Evolutionary conservation across 768 basidiomycete genomes (phyloP).

Genomic region (Panaeolus cyanescens): DNA sequence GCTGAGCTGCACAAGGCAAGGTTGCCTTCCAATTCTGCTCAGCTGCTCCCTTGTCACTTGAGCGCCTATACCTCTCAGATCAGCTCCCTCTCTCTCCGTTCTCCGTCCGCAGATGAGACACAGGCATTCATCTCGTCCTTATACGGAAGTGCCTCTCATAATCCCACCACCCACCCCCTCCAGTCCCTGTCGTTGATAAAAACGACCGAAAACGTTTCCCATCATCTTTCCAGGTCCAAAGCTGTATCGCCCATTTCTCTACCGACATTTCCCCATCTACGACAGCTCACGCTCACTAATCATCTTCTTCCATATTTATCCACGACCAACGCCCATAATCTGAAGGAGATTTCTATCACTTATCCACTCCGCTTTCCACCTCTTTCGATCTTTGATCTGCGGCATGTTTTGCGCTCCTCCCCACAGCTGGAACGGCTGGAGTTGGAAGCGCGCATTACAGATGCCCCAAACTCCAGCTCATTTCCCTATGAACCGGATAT

Average conservation of each 20-base stretch:
- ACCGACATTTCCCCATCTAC: constrained; percentile 11
- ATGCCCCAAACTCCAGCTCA: neutral
- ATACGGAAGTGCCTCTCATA: constrained; percentile 10
- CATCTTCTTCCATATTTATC: constrained; percentile 13
- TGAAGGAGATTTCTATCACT: constrained; percentile 7
- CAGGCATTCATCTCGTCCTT: constrained; percentile 10
- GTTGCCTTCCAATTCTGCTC: neutral
- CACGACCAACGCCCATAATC: constrained; percentile 6
- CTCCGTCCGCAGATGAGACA: constrained; percentile 11
- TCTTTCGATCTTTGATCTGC: constrained; percentile 6
- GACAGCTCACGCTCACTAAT: constrained; percentile 14
- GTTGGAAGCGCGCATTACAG: constrained; percentile 15
- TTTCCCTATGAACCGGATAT: neutral
- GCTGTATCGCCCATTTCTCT: constrained; percentile 6
- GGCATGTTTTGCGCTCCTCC: constrained; percentile 8
- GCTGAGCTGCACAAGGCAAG: neutral
- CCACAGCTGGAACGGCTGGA: constrained; percentile 12
- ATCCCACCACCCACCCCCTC: neutral
- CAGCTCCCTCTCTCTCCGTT: constrained; percentile 8
- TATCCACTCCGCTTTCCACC: constrained; percentile 19
- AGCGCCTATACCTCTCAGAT: constrained; percentile 9
- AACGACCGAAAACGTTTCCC: neutral
- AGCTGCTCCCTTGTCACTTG: constrained; percentile 9
- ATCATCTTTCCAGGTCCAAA: neutral
- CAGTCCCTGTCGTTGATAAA: neutral